These are phyloP conservation scores for Mycena rebaudengoi DNA, from an alignment of 768 basidiomycete genomes.

Conservation along the genomic window DNA sequence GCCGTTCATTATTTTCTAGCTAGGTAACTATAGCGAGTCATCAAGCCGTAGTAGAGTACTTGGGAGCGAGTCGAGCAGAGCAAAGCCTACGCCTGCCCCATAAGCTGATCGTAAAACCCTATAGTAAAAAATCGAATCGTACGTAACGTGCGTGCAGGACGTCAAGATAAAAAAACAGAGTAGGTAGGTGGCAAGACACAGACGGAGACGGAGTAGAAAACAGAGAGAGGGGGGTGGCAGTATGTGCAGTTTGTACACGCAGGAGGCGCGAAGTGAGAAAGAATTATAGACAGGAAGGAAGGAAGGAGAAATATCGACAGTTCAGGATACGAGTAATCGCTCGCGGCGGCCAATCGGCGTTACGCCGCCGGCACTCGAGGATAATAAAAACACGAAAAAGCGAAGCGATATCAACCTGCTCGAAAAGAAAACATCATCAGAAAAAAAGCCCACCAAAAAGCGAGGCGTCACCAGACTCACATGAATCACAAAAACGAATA, in stretches of 20 bases:
- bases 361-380: neutral
- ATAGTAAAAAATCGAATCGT: neutral
- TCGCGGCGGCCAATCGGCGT: neutral
- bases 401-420: slow-evolving; percentile 1
- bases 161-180: slow-evolving; percentile 26
- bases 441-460: neutral
- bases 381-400: slow-evolving; percentile 15
- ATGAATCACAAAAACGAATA: slow-evolving; percentile 20
- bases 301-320: slow-evolving; percentile 18
- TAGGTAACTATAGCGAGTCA: slow-evolving; percentile 24
- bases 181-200: neutral
- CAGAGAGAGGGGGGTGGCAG: neutral
- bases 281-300: slow-evolving; percentile 16
- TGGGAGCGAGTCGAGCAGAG: slow-evolving; percentile 14
- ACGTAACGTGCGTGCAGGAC: slow-evolving; percentile 9
- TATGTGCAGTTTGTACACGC: slow-evolving; percentile 19
- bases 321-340: slow-evolving; percentile 3
- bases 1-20: slow-evolving; percentile 26
- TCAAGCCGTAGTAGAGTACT: slow-evolving; percentile 17
- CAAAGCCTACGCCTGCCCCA: slow-evolving; percentile 23
- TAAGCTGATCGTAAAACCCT: slow-evolving; percentile 17
- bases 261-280: neutral
- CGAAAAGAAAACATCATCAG: neutral
- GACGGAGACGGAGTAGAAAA: neutral
- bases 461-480: slow-evolving; percentile 5